Evolutionary conservation across 192 early-diverging fungal species (phyloP), one percentile per base, ranked within the genome.

Genomic region (Dissophora ornata): DNA sequence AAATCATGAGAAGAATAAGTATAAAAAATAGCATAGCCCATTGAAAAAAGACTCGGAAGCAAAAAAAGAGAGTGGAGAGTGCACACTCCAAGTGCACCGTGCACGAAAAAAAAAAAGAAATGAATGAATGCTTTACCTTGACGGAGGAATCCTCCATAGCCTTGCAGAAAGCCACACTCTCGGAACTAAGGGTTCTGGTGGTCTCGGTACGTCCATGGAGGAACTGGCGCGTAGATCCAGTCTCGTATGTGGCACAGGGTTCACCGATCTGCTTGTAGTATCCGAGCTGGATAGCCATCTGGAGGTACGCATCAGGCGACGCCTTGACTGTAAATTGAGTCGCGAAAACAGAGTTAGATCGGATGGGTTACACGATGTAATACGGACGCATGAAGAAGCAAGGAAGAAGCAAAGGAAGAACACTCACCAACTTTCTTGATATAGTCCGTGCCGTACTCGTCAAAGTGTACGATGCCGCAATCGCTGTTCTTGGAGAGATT

Each of bases 191-290:
- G 11, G 93, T 90, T 19, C 96, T 85, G 48, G 89, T 91, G 0
- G 94, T 95, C 63, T 96, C 96, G 0, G 96, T 97, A 21, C 96
- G 85, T 19, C 96, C 96, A 56, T 90, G 90, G 47, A 88, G 62
- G 78, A 87, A 97, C 57, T 90, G 80, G 22, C 96, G 85, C 3
- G 94, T 96, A 42, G 87, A 87, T 8, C 89, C 92, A 16, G 96
- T 92, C 75, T 97, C 96, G 68, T 97, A 97, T 3, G 92, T 92
- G 2, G 92, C 79, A 9, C 89, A 85, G 49, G 85, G 73, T 16
- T 74, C 61, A 13, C 82, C 71, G 55, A 94, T 91, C 18, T 91
- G 56, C 61, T 91, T 89, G 81, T 87, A 93, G 77, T 90, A 97
- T 0, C 91, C 90, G 7, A 96, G 82, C 74, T 97, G 96, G 29